Evolutionary conservation across 2,329 filamentous ascomycete genomes (phyloP), one percentile per base, ranked within the genome.

Genomic region (Botrytis medusae): DNA sequence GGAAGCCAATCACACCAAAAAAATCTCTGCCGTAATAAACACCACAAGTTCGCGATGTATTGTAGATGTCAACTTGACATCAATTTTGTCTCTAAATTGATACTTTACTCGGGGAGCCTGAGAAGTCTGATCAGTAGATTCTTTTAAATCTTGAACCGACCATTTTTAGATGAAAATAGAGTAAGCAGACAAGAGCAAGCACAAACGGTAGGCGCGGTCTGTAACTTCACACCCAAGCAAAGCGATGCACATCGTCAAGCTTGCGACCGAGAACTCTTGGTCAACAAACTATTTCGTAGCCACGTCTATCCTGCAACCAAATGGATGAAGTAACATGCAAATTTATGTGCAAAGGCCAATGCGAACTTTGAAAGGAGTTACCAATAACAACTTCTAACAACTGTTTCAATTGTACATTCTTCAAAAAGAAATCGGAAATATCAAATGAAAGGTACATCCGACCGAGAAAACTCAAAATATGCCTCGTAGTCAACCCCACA

Each of bases 401-500:
- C 1, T 29, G 18, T 4, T 29, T 16, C 12, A 29, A 29, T 54
- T 29, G 14, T 16, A 51, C 25, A 18, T 1, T 7, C 14, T 29
- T 29, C 34, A 29, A 37, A 8, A 34, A 37, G 3, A 48, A 37
- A 34, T 22, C 1, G 14, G 40, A 29, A 7, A 51, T 20, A 54
- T 25, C 29, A 48, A 65, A 32, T 10, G 42, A 14, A 48, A 65
- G 8, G 44, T 12, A 68, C 22, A 57, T 57, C 46, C 16, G 25
- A 29, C 14, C 32, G 16, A 20, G 8, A 22, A 54, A 40, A 68
- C 25, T 68, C 32, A 51, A 40, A 72, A 46, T 67, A 40, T 2
- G 61, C 61, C 70, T 72, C 37, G 62, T 48, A 65, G 48, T 72
- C 61, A 72, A 72, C 70, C 70, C 62, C 48, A 67, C 29, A 67